Evolutionary conservation across 2,329 filamentous ascomycete genomes (phyloP), one percentile per base, ranked within the genome.

Genomic region (Mycocentrospora acerina): DNA sequence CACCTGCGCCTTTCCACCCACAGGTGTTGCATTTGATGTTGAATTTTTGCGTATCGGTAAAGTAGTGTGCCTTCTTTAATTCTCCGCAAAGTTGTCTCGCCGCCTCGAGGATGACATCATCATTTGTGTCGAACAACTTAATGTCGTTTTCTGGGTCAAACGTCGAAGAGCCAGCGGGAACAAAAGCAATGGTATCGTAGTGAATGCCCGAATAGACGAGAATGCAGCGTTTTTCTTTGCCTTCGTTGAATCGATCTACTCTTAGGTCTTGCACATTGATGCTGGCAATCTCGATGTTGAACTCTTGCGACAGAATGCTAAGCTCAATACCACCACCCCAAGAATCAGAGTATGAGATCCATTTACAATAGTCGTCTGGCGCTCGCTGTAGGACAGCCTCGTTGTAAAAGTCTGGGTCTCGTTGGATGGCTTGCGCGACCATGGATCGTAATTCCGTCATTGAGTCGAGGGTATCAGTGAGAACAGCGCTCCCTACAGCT

Each of bases 281-380:
- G 26, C 86, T 87, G 66, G 82, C 88, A 35, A 95, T 89, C 62
- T 95, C 88, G 18, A 95, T 78, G 43, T 85, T 81, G 63, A 95
- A 95, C 38, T 93, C 82, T 47, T 90, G 81, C 26, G 87, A 88
- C 12, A 97, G 71, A 41, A 95, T 91, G 40, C 82, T 83, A 14
- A 97, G 77, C 67, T 97, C 91, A 49, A 96, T 95, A 5, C 83
- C 88, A 4, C 91, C 91, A 35, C 91, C 91, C 91, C 91, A 97
- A 1, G 84, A 82, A 54, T 91, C 83, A 15, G 85, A 82, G 15
- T 83, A 81, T 48, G 86, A 82, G 49, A 97, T 94, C 76, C 86
- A 89, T 16, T 76, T 73, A 58, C 88, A 93, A 66, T 97, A 97
- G 22, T 83, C 79, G 37, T 83, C 76, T 0, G 86, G 85, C 2